phyloP scores from a whole-genome alignment of 352 stramenopile species.

The Phytopythium montanum region DNA sequence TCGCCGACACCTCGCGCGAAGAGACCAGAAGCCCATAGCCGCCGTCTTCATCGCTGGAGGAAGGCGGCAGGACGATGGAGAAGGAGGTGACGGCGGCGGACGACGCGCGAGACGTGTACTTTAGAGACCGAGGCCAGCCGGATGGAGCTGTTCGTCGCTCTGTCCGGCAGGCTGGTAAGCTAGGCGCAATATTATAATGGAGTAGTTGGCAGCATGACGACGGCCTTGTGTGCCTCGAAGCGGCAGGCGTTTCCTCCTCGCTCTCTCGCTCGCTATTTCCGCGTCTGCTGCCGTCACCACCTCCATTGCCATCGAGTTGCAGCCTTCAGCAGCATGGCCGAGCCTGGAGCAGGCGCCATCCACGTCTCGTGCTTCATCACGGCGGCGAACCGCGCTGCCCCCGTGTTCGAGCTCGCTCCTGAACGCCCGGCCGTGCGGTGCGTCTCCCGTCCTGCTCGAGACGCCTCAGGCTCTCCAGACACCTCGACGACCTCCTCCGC shows the following conservation, averaged over 20 bases:
- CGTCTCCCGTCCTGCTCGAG: slow-evolving; percentile 23
- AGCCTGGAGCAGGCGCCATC: no score
- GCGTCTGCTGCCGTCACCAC: no score
- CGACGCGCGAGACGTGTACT: not conserved
- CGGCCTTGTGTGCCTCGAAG: no score
- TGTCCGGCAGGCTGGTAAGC: not conserved
- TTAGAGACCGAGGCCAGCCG: not conserved
- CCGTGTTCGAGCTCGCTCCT: slow-evolving; percentile 53
- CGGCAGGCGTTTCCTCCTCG: not conserved
- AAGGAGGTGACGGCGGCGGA: not conserved
- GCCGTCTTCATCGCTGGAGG: not conserved
- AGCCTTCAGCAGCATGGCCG: no score
- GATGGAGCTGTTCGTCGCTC: not conserved
- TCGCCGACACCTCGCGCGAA: not conserved
- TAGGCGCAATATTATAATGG: not conserved
- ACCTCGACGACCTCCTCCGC: not conserved
- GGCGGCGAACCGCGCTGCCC: slow-evolving; percentile 57
- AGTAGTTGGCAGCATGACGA: no score
- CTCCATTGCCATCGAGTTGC: no score
- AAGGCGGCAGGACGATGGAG: not conserved
- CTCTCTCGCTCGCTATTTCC: no score
- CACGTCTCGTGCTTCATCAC: slow-evolving; percentile 73
- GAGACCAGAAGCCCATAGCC: not conserved
- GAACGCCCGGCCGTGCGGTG: slow-evolving; percentile 43
- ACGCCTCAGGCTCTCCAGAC: no score